Base-by-base conservation (phyloP, 164 flowering plant species). In the Dillenia turbinata region DNA sequence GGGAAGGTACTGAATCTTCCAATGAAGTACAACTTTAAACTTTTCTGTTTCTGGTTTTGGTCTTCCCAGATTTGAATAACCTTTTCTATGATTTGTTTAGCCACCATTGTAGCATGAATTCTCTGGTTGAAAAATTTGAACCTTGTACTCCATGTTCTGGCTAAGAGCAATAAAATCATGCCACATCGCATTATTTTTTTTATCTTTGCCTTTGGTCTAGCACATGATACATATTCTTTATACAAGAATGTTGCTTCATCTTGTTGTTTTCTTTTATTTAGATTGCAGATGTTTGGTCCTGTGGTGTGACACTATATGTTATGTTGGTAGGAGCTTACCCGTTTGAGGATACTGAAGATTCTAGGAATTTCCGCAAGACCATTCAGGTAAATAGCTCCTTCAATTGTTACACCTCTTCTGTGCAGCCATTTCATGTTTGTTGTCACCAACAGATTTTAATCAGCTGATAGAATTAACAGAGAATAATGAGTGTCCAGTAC, bases 211-310 rank as follows among this genome's bases (percentile, higher is more conserved):
- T 26, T 33, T 33, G 40, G 40, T 33, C 7, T 33, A 5, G 40
- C 0, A 33, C 40, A 5, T 33, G 40, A 4, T 33, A 33, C 40
- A 33, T 33, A 33, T 33, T 33, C 40, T 33, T 33, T 33, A 33
- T 33, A 33, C 6, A 33, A 33, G 40, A 33, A 33, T 33, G 40
- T 33, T 33, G 40, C 40, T 5, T 33, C 40, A 33, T 33, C 40
- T 33, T 33, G 40, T 33, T 33, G 40, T 33, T 13, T 70, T 54
- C 53, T 60, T 24, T n/a, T 12, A 10, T 54, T 66, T 65, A 86
- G 92, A 79, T 84, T 71, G 81, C 91, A 60, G 91, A 86, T 80
- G 91, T 86, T 53, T 86, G 91, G 91, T 86, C 91, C 5, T 81
- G 86, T 71, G 92, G 88, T 8, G 92, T 86, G 61, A 86, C 88